Percentiles rank a stretch among this genome's conserved stretches.
Evolutionary conservation across 257 asterid species (phyloP).

Genomic region (Nicotiana attenuata): DNA sequence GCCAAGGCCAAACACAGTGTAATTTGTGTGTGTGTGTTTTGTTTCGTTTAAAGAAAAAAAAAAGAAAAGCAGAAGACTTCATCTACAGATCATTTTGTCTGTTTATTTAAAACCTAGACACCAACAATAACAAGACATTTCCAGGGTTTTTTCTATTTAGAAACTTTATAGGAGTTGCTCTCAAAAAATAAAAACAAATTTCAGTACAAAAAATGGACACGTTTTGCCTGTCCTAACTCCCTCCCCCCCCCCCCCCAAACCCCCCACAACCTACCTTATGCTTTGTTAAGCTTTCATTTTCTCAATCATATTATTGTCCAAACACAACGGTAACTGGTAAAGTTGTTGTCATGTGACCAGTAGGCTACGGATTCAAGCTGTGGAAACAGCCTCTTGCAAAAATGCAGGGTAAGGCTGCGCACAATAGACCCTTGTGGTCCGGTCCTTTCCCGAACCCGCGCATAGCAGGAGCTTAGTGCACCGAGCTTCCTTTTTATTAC

Average conservation of each 20-base stretch:
- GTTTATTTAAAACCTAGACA: not conserved
- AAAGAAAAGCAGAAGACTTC: not conserved
- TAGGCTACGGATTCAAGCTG: no score
- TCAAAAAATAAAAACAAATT: conserved; percentile 8
- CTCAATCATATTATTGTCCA: conserved; percentile 7
- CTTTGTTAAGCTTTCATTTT: not conserved
- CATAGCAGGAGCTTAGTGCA: no score
- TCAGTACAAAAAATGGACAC: conserved; percentile 6
- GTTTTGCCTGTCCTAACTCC: conserved; percentile 15
- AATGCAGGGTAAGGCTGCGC: rapidly evolving
- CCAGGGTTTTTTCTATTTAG: not conserved
- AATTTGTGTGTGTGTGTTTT: not conserved
- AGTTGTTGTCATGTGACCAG: no score
- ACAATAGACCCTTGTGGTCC: no score
- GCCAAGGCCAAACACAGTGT: not conserved
- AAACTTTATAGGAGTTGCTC: conserved; percentile 10
- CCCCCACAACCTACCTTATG: not conserved
- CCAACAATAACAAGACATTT: not conserved
- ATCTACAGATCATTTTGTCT: not conserved
- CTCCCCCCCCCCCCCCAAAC: no score
- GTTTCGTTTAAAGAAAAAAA: no score
- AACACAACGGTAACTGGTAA: no score
- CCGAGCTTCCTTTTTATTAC: no score
- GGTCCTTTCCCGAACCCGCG: rapidly evolving
- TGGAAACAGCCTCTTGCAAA: rapidly evolving